Percentiles rank a stretch among this genome's conserved stretches.
phyloP scores from a whole-genome alignment of 2,329 filamentous ascomycete species.

The Penicillium sp. region DNA sequence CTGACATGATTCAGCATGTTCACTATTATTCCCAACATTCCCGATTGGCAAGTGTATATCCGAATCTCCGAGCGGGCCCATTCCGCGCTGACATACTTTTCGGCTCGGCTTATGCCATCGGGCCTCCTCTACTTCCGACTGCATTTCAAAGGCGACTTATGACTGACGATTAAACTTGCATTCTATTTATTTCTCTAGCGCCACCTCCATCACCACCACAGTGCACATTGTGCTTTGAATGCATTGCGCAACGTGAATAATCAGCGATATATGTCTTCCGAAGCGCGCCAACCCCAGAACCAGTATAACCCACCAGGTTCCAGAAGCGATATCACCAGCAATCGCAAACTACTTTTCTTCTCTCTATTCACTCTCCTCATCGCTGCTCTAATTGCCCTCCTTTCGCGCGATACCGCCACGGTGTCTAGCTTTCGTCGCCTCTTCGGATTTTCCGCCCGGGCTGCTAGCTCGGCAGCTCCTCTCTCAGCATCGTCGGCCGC shows the following conservation, averaged over 20 bases:
- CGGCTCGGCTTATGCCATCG: slow-evolving; percentile 17
- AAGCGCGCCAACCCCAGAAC: slow-evolving; percentile 5
- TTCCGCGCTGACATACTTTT: slow-evolving; percentile 25
- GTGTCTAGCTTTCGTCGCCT: slow-evolving; percentile 28
- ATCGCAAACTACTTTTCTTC: slow-evolving; percentile 11
- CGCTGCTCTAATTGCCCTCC: slow-evolving; percentile 20
- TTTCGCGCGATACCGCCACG: slow-evolving; percentile 23
- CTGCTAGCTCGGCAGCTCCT: slow-evolving; percentile 5
- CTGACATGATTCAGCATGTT: not conserved
- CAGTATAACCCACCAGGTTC: not conserved
- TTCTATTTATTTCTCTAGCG: not conserved
- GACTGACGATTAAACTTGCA: not conserved
- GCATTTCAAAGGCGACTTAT: not conserved
- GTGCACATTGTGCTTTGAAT: not conserved
- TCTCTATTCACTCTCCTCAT: slow-evolving; percentile 18
- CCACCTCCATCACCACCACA: not conserved
- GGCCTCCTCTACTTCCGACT: slow-evolving; percentile 1
- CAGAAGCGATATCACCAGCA: slow-evolving; percentile 4
- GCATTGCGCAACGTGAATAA: not conserved
- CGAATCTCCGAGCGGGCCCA: slow-evolving; percentile 8
- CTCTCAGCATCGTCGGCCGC: not conserved
- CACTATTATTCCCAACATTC: not conserved
- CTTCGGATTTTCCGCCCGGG: slow-evolving; percentile 16
- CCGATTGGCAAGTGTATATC: not conserved
- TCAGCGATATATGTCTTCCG: slow-evolving; percentile 23